A percentile compares a stretch with the other conserved stretches of the same genome.
Conservation (phyloP, 2,329 filamentous ascomycete genomes). For the Cercospora sojina region DNA sequence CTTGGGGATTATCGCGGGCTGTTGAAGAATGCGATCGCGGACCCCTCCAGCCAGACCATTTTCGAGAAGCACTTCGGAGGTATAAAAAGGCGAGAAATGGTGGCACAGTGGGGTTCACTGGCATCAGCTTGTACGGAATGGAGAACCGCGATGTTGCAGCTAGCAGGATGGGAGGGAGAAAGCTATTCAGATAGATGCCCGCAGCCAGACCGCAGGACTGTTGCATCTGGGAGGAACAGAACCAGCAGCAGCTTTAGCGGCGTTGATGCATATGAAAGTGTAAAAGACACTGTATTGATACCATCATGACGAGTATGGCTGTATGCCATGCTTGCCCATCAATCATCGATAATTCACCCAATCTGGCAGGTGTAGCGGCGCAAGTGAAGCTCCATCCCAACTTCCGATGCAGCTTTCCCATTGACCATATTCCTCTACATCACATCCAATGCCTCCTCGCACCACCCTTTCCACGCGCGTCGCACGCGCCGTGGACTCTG, state of each 20-base stretch:
- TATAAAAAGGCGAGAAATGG: conserved; percentile 65
- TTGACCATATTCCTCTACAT: neutral
- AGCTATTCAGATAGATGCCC: conserved; percentile 44
- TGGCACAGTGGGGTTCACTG: conserved; percentile 55
- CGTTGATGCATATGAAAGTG: neutral
- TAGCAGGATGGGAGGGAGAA: conserved; percentile 47
- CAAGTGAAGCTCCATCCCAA: neutral
- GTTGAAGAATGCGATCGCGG: conserved; percentile 45
- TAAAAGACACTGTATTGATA: neutral
- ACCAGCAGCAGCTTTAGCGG: neutral
- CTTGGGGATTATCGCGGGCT: conserved; percentile 29
- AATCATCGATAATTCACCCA: neutral
- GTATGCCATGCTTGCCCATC: neutral
- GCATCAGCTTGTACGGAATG: conserved; percentile 49
- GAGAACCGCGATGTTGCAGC: conserved; percentile 43
- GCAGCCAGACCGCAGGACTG: neutral
- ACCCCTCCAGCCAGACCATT: conserved; percentile 70
- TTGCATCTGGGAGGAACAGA: neutral
- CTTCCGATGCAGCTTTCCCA: neutral
- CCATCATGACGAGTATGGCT: too few species aligned
- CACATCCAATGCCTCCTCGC: conserved; percentile 23
- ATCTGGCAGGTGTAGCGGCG: conserved; percentile 4
- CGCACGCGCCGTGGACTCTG: conserved; percentile 4
- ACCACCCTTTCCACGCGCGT: conserved; percentile 13
- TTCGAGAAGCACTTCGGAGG: conserved; percentile 69